These are phyloP conservation scores for Chloris gayana DNA, from an alignment of 176 grass and related monocot species.

Conservation along the genomic window DNA sequence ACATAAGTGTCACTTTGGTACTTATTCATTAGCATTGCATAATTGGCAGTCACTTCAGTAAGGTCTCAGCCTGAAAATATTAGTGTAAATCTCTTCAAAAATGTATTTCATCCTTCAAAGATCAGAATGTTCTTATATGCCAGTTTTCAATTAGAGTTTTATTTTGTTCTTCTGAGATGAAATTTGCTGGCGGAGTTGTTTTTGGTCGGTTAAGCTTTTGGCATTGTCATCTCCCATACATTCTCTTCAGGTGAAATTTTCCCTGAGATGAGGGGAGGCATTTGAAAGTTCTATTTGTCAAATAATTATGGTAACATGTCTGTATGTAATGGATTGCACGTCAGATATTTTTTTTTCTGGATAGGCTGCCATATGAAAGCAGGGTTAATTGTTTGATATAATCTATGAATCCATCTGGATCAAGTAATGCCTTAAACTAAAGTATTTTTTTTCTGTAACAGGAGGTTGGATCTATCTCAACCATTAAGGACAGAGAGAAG, in stretches of 20 bases:
- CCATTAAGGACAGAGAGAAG: conserved; percentile 68
- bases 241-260: neutral
- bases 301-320: conserved; percentile 2
- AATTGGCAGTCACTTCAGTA: conserved; percentile 7
- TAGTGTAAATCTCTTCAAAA: neutral
- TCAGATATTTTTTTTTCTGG: neutral
- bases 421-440: conserved; percentile 13
- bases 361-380: neutral
- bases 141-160: neutral
- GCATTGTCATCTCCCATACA: neutral
- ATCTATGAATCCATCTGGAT: conserved; percentile 10
- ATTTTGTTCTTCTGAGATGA: neutral
- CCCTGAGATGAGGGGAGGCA: neutral
- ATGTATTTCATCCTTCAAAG: neutral
- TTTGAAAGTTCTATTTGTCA: neutral
- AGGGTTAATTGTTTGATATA: conserved; percentile 17
- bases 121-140: conserved; percentile 4
- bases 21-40: conserved; percentile 33
- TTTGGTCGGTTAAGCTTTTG: conserved; percentile 9
- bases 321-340: conserved; percentile 5
- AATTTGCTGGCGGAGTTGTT: conserved; percentile 6
- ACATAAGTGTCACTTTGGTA: conserved; percentile 1
- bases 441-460: conserved; percentile 36
- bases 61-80: neutral
- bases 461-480: conserved; percentile 58